Conservation (phyloP, 345 rosid genomes). For the Hevea brasiliensis region DNA sequence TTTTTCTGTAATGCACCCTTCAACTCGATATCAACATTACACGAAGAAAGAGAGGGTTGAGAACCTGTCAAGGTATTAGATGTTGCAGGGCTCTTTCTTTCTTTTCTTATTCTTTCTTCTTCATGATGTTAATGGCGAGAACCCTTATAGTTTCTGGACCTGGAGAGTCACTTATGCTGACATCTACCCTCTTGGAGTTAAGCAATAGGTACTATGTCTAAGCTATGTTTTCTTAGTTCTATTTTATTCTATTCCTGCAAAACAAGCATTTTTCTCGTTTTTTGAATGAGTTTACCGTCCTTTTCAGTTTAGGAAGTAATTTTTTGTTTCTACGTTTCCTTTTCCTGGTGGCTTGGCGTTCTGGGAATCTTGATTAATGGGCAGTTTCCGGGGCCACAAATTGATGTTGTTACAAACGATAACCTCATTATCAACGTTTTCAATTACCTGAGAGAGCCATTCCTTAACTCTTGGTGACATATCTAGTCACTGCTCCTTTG, state of each 20-base stretch:
- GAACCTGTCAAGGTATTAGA: constrained; percentile 33
- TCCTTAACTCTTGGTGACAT: constrained; percentile 56
- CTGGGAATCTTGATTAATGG: constrained; percentile 95
- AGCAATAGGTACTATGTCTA: constrained; percentile 57
- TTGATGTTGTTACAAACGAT: constrained; percentile 75
- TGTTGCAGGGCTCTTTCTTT: constrained; percentile 21
- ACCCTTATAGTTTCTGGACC: constrained; percentile 72
- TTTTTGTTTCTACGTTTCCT: not conserved
- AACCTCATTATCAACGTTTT: constrained; percentile 81
- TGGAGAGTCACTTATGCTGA: constrained; percentile 91
- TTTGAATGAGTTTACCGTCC: not conserved
- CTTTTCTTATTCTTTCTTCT: constrained; percentile 45
- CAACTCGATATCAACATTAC: not conserved
- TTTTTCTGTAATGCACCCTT: not conserved
- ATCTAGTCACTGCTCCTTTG: not conserved
- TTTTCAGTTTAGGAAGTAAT: not conserved
- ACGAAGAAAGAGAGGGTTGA: not conserved
- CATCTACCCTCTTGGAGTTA: constrained; percentile 88
- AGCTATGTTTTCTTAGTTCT: not conserved
- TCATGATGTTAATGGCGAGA: constrained; percentile 59
- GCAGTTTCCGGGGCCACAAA: constrained; percentile 89
- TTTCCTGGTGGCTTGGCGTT: not conserved
- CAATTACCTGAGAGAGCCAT: constrained; percentile 75
- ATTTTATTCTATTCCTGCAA: not conserved
- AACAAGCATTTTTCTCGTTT: too few relatives aligned